These are phyloP conservation scores for Citrullus mucosospermus DNA, from an alignment of 306 rosid genomes.

Conservation along the genomic window DNA sequence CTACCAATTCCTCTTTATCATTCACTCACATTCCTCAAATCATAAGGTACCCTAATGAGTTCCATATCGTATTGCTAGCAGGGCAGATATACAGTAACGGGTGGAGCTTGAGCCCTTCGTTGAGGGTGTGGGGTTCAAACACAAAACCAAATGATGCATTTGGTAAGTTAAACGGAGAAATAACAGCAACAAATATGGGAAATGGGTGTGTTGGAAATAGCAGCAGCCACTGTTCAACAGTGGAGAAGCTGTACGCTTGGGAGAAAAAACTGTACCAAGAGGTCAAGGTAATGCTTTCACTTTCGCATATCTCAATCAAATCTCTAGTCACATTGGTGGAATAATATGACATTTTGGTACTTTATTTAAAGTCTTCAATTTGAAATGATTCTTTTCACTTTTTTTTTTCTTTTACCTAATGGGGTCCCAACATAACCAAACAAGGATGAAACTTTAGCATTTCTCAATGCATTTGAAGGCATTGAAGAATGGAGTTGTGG, in stretches of 20 bases:
- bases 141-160: slow-evolving; percentile 41
- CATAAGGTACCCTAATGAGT: not conserved
- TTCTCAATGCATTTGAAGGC: not conserved
- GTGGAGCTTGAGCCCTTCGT: slow-evolving; percentile 51
- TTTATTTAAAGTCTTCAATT: not conserved
- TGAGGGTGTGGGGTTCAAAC: slow-evolving; percentile 62
- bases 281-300: slow-evolving; percentile 52
- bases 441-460: not conserved
- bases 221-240: slow-evolving; percentile 60
- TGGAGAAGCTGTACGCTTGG: slow-evolving; percentile 92
- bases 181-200: slow-evolving; percentile 20
- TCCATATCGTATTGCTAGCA: slow-evolving; percentile 5
- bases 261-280: slow-evolving; percentile 81
- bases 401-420: not conserved
- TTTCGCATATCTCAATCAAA: not conserved
- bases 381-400: not conserved
- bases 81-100: slow-evolving; percentile 64
- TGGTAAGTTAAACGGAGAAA: slow-evolving; percentile 35
- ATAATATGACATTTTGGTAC: slow-evolving; percentile 6
- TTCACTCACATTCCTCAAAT: not conserved
- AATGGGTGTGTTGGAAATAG: slow-evolving; percentile 23
- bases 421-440: not conserved
- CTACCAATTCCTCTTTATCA: not conserved
- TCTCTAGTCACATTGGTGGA: slow-evolving; percentile 4
- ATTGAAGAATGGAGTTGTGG: not conserved